Conservation (phyloP, 495 filamentous ascomycete species). For the Hyaloscypha variabilis region DNA sequence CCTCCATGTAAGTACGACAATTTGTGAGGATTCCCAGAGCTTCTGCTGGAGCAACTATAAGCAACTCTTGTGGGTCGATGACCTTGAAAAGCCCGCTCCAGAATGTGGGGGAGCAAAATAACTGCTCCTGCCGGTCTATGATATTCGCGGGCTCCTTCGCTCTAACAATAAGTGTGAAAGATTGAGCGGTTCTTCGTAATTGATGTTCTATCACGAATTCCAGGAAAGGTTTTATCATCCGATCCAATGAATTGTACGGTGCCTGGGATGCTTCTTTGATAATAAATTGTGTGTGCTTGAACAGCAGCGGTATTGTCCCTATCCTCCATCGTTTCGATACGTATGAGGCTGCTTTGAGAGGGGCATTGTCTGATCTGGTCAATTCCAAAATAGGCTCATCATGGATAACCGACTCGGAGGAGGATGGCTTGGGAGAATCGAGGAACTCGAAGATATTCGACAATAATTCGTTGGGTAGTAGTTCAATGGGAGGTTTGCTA, state of each 20-base stretch:
- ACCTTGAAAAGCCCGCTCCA: conserved; percentile 45
- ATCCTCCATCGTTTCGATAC: conserved; percentile 46
- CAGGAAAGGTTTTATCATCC: conserved; percentile 28
- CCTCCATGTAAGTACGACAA: conserved; percentile 38
- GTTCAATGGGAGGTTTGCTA: conserved; percentile 26
- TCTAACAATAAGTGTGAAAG: conserved; percentile 22
- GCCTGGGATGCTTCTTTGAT: conserved; percentile 12
- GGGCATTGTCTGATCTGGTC: conserved; percentile 14
- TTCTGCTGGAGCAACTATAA: conserved; percentile 44
- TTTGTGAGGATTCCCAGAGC: conserved; percentile 43
- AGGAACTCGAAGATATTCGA: conserved; percentile 41
- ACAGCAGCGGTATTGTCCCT: conserved; percentile 41
- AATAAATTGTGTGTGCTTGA: conserved; percentile 37
- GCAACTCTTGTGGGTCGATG: conserved; percentile 44
- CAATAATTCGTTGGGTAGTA: conserved; percentile 46
- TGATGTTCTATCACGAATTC: conserved; percentile 21
- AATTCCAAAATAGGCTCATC: conserved; percentile 39
- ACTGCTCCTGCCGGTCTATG: conserved; percentile 23
- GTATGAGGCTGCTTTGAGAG: conserved; percentile 43
- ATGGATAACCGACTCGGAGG: conserved; percentile 38
- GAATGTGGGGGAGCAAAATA: conserved; percentile 33
- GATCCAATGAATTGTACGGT: conserved; percentile 20
- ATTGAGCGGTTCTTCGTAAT: conserved; percentile 16
- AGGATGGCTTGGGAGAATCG: conserved; percentile 39
- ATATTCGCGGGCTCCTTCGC: conserved; percentile 13